These are phyloP conservation scores for Postia placenta DNA, from an alignment of 768 basidiomycete species.

Conservation along the genomic window DNA sequence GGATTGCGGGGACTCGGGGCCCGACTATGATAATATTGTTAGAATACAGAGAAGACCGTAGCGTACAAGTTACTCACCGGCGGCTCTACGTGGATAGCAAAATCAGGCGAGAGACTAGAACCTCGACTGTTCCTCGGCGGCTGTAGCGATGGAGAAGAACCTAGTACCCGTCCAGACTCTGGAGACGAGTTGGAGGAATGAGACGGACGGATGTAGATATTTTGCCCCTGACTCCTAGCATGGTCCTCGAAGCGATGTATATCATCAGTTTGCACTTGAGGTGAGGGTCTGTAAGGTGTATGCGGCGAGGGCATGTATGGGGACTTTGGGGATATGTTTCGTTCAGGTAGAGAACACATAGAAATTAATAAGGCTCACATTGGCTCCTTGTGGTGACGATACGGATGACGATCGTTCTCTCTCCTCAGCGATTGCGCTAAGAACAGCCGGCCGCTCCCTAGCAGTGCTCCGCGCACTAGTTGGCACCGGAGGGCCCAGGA, in stretches of 20 bases:
- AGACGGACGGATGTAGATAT: constrained; percentile 12
- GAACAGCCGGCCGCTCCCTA: constrained; percentile 30
- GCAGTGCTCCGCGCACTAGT: constrained; percentile 10
- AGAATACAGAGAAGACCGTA: not conserved
- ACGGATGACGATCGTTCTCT: constrained; percentile 16
- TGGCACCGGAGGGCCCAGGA: constrained; percentile 36
- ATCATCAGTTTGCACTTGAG: not conserved
- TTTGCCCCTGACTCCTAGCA: not conserved
- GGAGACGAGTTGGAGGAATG: constrained; percentile 13
- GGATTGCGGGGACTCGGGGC: constrained; percentile 32
- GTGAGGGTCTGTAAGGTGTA: not conserved
- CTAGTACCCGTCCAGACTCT: constrained; percentile 3
- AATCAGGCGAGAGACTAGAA: constrained; percentile 2
- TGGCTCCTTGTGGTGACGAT: constrained; percentile 11
- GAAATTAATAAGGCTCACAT: constrained; percentile 1
- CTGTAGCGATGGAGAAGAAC: constrained; percentile 7
- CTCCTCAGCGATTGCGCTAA: constrained; percentile 45
- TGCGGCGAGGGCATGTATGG: constrained; percentile 4
- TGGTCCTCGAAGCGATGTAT: constrained; percentile 1
- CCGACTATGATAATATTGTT: constrained; percentile 22
- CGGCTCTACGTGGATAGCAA: constrained; percentile 11
- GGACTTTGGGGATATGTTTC: no score
- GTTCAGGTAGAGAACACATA: no score
- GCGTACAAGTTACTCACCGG: constrained; percentile 13
- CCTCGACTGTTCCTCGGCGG: constrained; percentile 6